Evolutionary conservation across 768 basidiomycete species (phyloP), one percentile per base, ranked within the genome.

Genomic region (Lactarius trivialis): DNA sequence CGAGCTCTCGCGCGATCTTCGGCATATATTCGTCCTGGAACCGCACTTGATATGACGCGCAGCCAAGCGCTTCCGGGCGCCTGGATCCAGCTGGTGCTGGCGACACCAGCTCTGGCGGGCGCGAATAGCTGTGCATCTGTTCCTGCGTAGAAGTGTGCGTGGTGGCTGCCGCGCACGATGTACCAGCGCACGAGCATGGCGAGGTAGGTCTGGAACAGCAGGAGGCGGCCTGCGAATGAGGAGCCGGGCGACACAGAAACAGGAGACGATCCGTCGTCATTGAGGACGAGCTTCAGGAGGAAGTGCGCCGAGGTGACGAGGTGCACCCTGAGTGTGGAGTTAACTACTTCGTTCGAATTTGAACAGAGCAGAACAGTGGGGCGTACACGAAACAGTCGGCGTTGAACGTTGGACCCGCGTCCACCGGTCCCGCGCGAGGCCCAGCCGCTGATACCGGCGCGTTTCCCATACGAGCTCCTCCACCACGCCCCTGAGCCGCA

Each of bases 221-320:
- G 70, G 2, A 73, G 75, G 62, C 82, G 78, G 0, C 82, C 82
- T 0, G 70, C 49, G 0, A 76, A 76, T 6, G 75, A 70, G 63
- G 70, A 69, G 8, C 45, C 56, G 11, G 56, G 32, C 3, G 24
- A 1, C 2, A 34, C 33, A 34, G 33, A 34, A 33, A 33, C 32
- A n/a, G n/a, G n/a, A n/a, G n/a, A n/a, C 33, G 33, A 34, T 68
- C 70, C 12, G 75, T 81, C 45, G 67, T 67, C 30, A 60, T 66
- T 55, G 67, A 70, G 74, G 32, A 78, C 66, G 53, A 83, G 61
- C 3, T 83, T 80, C 0, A 83, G 76, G 26, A 86, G 69, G 76
- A 88, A 86, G 24, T 86, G 69, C 3, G 81, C 77, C 7, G 85
- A 86, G 0, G 87, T 89, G 48, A 88, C 79, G 3, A 85, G 71